Percentiles rank a stretch among this genome's conserved stretches.
Conservation (phyloP, 1,139 yeast genomes). For the Zygoascus sp. region DNA sequence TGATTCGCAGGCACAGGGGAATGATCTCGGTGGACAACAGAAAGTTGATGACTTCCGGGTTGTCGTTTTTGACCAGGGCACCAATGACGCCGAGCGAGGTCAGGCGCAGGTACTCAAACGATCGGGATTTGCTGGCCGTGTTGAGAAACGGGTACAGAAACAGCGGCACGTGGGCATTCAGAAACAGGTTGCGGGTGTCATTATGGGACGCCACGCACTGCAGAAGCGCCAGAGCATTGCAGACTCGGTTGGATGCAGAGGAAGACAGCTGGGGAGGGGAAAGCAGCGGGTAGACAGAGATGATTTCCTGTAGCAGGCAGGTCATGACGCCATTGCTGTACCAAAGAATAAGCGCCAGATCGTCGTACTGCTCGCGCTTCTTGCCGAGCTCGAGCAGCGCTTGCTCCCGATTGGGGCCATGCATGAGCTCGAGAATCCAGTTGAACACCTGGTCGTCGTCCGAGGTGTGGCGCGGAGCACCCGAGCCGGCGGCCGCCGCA, state of each 20-base stretch:
- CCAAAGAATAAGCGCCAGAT: conserved; percentile 90
- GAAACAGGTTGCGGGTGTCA: conserved; percentile 77
- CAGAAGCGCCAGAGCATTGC: conserved; percentile 88
- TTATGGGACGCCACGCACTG: conserved; percentile 97
- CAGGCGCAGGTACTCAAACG: conserved; percentile 86
- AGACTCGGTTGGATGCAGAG: conserved; percentile 85
- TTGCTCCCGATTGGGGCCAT: conserved; percentile 87
- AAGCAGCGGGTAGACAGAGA: conserved; percentile 81
- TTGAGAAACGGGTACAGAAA: conserved; percentile 90
- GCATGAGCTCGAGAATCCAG: conserved; percentile 85
- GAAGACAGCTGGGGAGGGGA: conserved; percentile 86
- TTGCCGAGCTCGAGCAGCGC: conserved; percentile 89
- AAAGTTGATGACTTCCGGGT: conserved; percentile 90
- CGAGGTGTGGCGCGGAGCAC: conserved; percentile 44
- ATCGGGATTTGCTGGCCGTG: conserved; percentile 84
- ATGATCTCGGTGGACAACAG: conserved; percentile 90
- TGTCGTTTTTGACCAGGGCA: conserved; percentile 91
- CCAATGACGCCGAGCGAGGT: conserved; percentile 96
- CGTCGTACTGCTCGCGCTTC: conserved; percentile 91
- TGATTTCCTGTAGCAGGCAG: conserved; percentile 80
- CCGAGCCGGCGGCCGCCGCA: conserved; percentile 2
- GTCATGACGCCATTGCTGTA: conserved; percentile 97
- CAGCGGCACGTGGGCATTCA: conserved; percentile 87
- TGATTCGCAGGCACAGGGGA: conserved; percentile 86
- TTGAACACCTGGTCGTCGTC: conserved; percentile 84